phyloP scores from a whole-genome alignment of 768 basidiomycete species.

The Auriculariales sp. region DNA sequence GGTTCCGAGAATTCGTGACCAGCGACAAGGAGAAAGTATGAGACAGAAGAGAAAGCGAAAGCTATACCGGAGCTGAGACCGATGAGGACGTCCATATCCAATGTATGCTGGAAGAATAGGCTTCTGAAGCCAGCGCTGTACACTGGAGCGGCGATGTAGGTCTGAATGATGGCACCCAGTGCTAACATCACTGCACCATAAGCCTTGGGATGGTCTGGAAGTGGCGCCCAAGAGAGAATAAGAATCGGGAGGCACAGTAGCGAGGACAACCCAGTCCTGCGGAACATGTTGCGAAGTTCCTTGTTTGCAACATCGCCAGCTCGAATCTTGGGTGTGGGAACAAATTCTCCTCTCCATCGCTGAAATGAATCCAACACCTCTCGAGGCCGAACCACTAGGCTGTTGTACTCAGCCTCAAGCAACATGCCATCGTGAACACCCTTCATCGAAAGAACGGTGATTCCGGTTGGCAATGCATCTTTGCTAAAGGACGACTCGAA shows the following conservation, averaged over 20 bases:
- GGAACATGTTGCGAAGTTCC: slow-evolving; percentile 17
- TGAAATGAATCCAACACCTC: slow-evolving; percentile 16
- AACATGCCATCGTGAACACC: not conserved
- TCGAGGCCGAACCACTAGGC: slow-evolving; percentile 12
- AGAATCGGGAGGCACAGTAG: slow-evolving; percentile 26
- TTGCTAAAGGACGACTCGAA: not conserved
- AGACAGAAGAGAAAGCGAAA: slow-evolving; percentile 26
- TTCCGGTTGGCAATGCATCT: not conserved
- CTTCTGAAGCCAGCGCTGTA: slow-evolving; percentile 21
- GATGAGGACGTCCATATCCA: slow-evolving; percentile 26
- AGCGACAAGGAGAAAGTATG: slow-evolving; percentile 19
- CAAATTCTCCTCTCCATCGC: slow-evolving; percentile 10
- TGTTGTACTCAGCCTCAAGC: not conserved
- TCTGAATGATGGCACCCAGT: slow-evolving; percentile 25
- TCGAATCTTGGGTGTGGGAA: slow-evolving; percentile 12
- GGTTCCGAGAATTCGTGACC: slow-evolving; percentile 17
- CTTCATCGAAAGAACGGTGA: not conserved
- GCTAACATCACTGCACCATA: slow-evolving; percentile 23
- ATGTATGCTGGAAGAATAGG: slow-evolving; percentile 19
- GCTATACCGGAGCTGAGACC: slow-evolving; percentile 24
- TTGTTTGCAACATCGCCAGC: slow-evolving; percentile 14
- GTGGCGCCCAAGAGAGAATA: slow-evolving; percentile 27
- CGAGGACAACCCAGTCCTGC: slow-evolving; percentile 18
- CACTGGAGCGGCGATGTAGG: slow-evolving; percentile 20
- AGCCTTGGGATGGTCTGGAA: slow-evolving; percentile 17